Conservation (phyloP, 257 asterid species). For the Anisodus tanguticus region DNA sequence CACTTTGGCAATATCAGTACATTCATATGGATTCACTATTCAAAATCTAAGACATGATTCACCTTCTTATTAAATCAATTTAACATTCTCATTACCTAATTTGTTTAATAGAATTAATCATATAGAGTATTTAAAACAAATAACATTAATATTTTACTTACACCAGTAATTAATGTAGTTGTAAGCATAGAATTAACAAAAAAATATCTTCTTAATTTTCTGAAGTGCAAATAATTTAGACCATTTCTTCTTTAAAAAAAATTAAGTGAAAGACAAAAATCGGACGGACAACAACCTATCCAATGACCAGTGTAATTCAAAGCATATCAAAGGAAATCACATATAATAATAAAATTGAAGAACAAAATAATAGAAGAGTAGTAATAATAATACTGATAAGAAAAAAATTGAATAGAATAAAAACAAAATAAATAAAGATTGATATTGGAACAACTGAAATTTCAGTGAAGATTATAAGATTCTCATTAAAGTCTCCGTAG, state of each 20-base stretch:
- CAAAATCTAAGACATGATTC: background rate
- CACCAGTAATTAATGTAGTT: no score
- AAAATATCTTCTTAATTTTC: background rate
- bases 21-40: slow-evolving; percentile 15
- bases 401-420: background rate
- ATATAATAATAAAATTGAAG: no score
- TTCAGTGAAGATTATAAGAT: background rate
- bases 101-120: background rate
- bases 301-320: no score
- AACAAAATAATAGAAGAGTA: background rate
- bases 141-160: background rate
- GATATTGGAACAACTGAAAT: background rate
- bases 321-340: no score
- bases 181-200: no score
- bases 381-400: no score
- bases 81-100: background rate
- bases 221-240: background rate
- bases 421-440: background rate
- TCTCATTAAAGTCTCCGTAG: background rate
- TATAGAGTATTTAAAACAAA: background rate
- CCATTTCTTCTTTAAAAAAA: background rate
- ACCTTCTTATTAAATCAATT: background rate
- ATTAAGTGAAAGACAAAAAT: background rate
- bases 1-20: slow-evolving; percentile 36
- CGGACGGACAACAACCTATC: no score